Percentiles rank a stretch among this genome's conserved stretches.
Evolutionary conservation across 2,329 filamentous ascomycete species (phyloP).

Genomic region (Fusarium newnesense): DNA sequence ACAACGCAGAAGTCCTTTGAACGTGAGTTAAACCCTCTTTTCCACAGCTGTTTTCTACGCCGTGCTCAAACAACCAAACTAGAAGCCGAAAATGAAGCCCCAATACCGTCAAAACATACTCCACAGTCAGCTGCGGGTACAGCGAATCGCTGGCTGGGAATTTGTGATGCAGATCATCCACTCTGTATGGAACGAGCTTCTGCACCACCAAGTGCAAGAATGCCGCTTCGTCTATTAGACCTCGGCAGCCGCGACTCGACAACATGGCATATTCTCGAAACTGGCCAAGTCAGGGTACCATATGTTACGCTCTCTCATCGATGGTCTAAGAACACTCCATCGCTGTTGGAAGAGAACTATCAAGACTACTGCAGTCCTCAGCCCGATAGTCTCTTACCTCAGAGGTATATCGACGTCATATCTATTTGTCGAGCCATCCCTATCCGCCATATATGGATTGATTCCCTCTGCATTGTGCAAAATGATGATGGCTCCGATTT

Average conservation of each 20-base stretch:
- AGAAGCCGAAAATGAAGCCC: no score
- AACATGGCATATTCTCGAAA: not conserved
- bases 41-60: no score
- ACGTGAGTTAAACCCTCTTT: no score
- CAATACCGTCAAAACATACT: no score
- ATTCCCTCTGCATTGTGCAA: not conserved
- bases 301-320: not conserved
- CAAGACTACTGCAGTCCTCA: not conserved
- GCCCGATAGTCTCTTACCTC: not conserved
- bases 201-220: not conserved
- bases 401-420: not conserved
- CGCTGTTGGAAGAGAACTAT: rapidly evolving
- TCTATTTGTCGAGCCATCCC: not conserved
- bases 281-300: rapidly evolving
- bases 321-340: not conserved
- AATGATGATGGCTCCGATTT: not conserved
- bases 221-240: not conserved
- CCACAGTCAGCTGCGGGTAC: no score
- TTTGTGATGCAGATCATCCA: no score
- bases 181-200: no score
- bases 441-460: not conserved
- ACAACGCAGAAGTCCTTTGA: no score
- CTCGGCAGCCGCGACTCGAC: not conserved
- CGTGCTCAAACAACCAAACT: no score
- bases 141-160: no score